Percentiles rank a stretch among this genome's conserved stretches.
Evolutionary conservation across 2,329 filamentous ascomycete genomes (phyloP).

Genomic region (Trichoderma cornu-damae): DNA sequence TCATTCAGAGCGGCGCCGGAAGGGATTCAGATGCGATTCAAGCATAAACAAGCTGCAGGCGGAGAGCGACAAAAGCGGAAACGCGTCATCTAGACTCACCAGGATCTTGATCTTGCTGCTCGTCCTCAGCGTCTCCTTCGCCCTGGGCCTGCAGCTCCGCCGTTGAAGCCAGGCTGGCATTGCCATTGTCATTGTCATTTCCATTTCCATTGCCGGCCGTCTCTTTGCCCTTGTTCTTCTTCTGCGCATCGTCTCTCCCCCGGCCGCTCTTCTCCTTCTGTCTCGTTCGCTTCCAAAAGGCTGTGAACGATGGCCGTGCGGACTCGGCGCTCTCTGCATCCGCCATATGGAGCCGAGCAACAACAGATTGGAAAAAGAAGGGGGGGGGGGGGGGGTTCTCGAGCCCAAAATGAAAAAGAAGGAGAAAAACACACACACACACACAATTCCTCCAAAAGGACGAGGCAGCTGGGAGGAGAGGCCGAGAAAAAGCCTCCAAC

Average conservation of each 20-base stretch:
- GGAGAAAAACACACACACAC: no score
- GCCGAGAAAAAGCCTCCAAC: no score
- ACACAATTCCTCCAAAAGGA: no score
- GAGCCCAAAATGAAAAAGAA: no score
- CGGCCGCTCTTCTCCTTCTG: slow-evolving; percentile 26
- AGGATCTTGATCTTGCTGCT: background rate
- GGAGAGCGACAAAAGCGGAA: background rate
- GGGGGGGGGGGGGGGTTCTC: no score
- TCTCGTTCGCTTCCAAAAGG: slow-evolving; percentile 44
- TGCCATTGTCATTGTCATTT: no score
- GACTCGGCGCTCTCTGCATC: slow-evolving; percentile 13
- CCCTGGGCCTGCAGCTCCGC: background rate
- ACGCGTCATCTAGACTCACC: slow-evolving; percentile 7
- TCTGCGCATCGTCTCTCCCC: background rate
- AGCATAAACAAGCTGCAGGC: slow-evolving; percentile 6
- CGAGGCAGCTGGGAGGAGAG: no score
- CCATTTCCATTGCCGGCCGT: no score
- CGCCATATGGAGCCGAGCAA: slow-evolving; percentile 18
- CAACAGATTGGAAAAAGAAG: no score
- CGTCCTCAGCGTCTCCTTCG: background rate
- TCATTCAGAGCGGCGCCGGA: background rate
- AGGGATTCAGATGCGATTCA: background rate
- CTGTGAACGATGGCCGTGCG: slow-evolving; percentile 42
- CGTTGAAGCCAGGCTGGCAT: background rate
- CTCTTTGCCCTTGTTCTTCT: slow-evolving; percentile 7